Evolutionary conservation across 768 basidiomycete genomes (phyloP), one percentile per base, ranked within the genome.

Genomic region (Sistotremastrum niveocremeum): DNA sequence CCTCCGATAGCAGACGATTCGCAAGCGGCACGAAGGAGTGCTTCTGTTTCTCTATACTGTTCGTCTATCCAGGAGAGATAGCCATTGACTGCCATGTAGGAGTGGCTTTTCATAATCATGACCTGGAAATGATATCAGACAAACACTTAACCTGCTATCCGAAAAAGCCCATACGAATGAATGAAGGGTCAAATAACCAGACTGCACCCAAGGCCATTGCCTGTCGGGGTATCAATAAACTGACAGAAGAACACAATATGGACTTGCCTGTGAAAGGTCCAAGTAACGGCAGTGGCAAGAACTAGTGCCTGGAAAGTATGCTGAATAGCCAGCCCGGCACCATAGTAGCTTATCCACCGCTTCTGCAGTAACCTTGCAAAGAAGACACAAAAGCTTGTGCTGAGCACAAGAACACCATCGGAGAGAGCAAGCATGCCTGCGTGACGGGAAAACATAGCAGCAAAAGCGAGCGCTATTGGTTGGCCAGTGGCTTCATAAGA

Each of bases 131-230:
- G 39, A 29, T 4, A 44, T 36, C 9, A 48, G 39, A 39, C 28
- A 20, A 7, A 4, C 42, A 46, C 51, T 49, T 20, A 56, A 51
- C 47, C 3, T 40, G 41, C 29, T 46, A 40, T 20, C 29, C 29
- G 35, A n/a, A 42, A 58, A 64, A 31, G 54, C n/a, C 49, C 75
- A 46, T 51, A 81, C 86, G 20, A 98, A 67, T 6, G 84, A 79
- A 59, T 97, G 93, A 42, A 90, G 62, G 1, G 84, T 93, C 42
- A 91, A 66, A 61, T 84, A 93, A 5, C 88, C 90, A 4, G 84
- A 86, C 58, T 97, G 93, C 4, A 97, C 93, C 93, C 93, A 97
- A 34, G 89, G 90, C 93, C 93, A 97, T 55, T 90, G 74, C 43
- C 90, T 85, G 49, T n/a, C 38, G 4, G 33, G 7, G 42, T 6